Evolutionary conservation across 352 stramenopile genomes (phyloP), one percentile per base, ranked within the genome.

Genomic region (Phytopythium ostracodes): DNA sequence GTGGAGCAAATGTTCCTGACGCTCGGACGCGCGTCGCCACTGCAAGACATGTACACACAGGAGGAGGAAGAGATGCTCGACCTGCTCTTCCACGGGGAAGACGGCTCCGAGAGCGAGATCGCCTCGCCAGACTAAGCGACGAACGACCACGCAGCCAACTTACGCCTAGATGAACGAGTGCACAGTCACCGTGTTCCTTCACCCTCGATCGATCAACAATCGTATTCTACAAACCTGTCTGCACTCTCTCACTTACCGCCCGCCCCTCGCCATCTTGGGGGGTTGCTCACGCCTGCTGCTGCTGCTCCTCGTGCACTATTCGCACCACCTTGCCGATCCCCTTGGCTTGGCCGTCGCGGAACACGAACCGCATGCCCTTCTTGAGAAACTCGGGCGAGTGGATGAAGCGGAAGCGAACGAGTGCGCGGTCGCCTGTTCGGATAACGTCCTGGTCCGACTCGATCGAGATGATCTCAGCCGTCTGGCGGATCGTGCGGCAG

Each of bases 271-370:
- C n/a, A n/a, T n/a, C n/a, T n/a, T n/a, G n/a, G n/a, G n/a, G 4
- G 49, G 15, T 3, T 31, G 15, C 47, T 38, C 27, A 54, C 47
- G 25, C n/a, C n/a, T 59, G 38, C 36, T 49, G 54, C 54, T 55
- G 56, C 59, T 63, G 40, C 29, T 77, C 65, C 22, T 56, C 58
- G 24, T 68, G 73, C 31, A 95, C 56, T 82, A 95, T 87, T 44
- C 81, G 77, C 31, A 91, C 76, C 15, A 98, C 81, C 68, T 97
- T 98, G 38, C 96, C 96, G 49, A 99, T 98, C 62, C 97, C 96
- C 72, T 98, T 98, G 29, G 97, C 96, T 63, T 98, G 89, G 4
- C 97, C 97, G 72, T 99, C 97, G 54, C 97, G 92, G 64, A 99
- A 99, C 36, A 99, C 84, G 74, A 99, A 98, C 61, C 87, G 84